Percentiles rank a stretch among this genome's conserved stretches.
Conservation (phyloP, 2,329 filamentous ascomycete genomes). For the Fusarium redolens region DNA sequence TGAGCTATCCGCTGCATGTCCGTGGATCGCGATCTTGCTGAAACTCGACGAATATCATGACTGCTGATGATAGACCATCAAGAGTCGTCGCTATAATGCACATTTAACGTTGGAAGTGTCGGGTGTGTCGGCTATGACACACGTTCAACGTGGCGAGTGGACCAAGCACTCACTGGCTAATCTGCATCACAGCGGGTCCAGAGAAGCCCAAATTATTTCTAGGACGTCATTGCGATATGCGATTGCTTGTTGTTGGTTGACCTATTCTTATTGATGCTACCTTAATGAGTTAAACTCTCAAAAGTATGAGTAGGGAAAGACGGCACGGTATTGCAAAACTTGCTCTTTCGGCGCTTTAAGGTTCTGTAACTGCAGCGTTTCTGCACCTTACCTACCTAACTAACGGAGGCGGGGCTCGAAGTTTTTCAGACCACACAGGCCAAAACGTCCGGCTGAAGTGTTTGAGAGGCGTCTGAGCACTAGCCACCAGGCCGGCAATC, state of each 20-base stretch:
- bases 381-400: background rate
- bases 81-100: background rate
- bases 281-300: too few relatives aligned
- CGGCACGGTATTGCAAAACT: background rate
- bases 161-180: background rate
- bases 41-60: background rate
- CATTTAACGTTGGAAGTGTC: background rate
- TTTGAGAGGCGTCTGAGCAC: too few relatives aligned
- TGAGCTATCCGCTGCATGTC: background rate
- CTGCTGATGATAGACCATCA: too few relatives aligned
- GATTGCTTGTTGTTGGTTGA: background rate
- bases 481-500: background rate
- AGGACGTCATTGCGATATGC: background rate
- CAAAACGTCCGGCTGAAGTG: background rate
- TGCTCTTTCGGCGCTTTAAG: background rate
- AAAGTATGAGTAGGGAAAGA: background rate
- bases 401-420: background rate
- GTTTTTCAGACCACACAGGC: too few relatives aligned
- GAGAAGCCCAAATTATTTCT: background rate
- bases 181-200: background rate
- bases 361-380: background rate
- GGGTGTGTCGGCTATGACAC: background rate
- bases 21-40: background rate
- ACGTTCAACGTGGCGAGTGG: background rate
- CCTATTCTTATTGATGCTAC: background rate